These are phyloP conservation scores for Russula lepida DNA, from an alignment of 768 basidiomycete species.

Conservation along the genomic window DNA sequence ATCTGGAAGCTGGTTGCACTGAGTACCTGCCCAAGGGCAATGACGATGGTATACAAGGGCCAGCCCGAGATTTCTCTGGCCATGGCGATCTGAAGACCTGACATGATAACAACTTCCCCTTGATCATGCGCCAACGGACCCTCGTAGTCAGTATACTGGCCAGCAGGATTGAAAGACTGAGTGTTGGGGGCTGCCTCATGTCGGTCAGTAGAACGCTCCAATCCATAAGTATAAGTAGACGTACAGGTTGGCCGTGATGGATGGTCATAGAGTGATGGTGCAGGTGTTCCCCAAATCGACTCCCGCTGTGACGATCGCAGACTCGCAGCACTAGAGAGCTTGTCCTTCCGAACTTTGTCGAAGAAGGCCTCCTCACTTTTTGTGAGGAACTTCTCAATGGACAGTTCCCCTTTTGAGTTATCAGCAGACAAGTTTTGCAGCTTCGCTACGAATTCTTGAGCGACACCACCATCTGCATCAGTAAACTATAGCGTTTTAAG, in stretches of 20 bases:
- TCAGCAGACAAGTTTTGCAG: slow-evolving; percentile 69
- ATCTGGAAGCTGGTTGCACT: slow-evolving; percentile 93
- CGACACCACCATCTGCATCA: slow-evolving; percentile 87
- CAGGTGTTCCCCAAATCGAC: slow-evolving; percentile 70
- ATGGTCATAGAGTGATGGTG: slow-evolving; percentile 46
- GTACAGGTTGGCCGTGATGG: slow-evolving; percentile 65
- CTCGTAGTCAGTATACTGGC: slow-evolving; percentile 40
- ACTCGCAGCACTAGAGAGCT: slow-evolving; percentile 75
- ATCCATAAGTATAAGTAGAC: slow-evolving; percentile 26
- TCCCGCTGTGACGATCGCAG: slow-evolving; percentile 71
- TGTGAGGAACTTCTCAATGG: slow-evolving; percentile 82
- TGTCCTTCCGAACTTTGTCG: slow-evolving; percentile 81
- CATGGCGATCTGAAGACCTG: slow-evolving; percentile 75
- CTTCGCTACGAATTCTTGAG: slow-evolving; percentile 81
- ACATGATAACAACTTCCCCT: slow-evolving; percentile 69
- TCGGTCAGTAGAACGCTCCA: slow-evolving; percentile 22
- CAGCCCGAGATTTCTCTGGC: slow-evolving; percentile 73
- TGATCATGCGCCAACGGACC: slow-evolving; percentile 33
- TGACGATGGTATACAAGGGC: slow-evolving; percentile 88
- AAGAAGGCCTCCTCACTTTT: slow-evolving; percentile 95
- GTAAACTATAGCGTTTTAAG: slow-evolving; percentile 55
- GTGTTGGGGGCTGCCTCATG: slow-evolving; percentile 33
- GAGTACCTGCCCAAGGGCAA: slow-evolving; percentile 83
- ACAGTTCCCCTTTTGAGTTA: slow-evolving; percentile 85
- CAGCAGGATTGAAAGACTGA: slow-evolving; percentile 38